phyloP scores from a whole-genome alignment of 352 stramenopile genomes.

The Globisporangium emineosum region DNA sequence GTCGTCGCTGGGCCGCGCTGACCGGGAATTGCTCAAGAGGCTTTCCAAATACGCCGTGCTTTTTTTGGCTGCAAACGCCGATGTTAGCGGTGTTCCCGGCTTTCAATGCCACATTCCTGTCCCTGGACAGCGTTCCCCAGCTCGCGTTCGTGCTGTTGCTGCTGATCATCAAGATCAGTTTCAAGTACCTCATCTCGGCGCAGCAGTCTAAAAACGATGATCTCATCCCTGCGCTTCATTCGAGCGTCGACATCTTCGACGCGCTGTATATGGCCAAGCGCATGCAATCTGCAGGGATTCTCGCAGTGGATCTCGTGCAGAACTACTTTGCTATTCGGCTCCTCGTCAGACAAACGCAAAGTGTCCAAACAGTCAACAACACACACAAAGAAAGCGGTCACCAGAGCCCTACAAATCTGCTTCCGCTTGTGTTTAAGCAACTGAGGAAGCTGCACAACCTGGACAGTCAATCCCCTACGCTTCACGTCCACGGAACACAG shows the following conservation, averaged over 20 bases:
- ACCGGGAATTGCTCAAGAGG: not conserved
- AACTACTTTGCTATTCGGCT: not conserved
- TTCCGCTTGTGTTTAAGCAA: too few relatives aligned
- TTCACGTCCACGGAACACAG: too few relatives aligned
- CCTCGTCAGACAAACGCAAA: not conserved
- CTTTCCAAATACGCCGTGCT: not conserved
- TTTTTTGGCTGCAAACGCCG: not conserved
- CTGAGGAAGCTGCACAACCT: too few relatives aligned
- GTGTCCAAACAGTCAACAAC: not conserved
- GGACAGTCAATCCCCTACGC: too few relatives aligned
- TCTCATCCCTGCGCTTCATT: not conserved
- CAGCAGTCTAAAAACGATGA: not conserved
- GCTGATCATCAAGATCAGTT: not conserved
- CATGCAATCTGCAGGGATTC: conserved; percentile 6
- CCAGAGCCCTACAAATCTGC: not conserved
- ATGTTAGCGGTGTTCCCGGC: not conserved
- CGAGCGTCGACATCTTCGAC: conserved; percentile 27
- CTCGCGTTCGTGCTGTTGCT: conserved; percentile 11
- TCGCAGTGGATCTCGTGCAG: not conserved
- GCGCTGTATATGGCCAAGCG: conserved; percentile 31
- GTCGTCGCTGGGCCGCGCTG: not conserved
- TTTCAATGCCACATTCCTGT: not conserved
- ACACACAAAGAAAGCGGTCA: too few relatives aligned
- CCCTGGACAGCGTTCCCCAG: not conserved
- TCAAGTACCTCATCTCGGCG: conserved; percentile 4